A percentile compares a stretch with the other conserved stretches of the same genome.
These are phyloP conservation scores for Rhizoclosmatium sp. DNA, from an alignment of 192 early-diverging fungal species.

Conservation along the genomic window DNA sequence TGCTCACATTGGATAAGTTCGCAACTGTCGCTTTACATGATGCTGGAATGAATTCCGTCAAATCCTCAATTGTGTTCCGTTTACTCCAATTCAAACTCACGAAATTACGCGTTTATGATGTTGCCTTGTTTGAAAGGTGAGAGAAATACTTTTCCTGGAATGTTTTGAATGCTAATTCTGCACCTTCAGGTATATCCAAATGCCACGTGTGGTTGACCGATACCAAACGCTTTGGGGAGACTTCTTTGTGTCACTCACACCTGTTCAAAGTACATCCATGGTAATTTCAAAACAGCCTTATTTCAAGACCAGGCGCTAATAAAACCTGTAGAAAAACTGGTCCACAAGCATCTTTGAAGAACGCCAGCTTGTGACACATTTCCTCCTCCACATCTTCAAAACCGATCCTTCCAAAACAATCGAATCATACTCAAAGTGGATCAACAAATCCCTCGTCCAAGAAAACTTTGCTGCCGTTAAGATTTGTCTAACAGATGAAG, in stretches of 20 bases:
- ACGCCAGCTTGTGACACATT: neutral
- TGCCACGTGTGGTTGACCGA: neutral
- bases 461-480: conserved; percentile 8
- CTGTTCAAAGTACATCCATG: neutral
- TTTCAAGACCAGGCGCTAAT: neutral
- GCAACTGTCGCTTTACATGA: too few relatives aligned
- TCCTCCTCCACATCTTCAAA: conserved; percentile 17
- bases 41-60: neutral
- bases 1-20: neutral
- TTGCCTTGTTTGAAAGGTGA: conserved; percentile 20
- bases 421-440: neutral
- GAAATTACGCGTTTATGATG: neutral
- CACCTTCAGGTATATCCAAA: conserved; percentile 2
- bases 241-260: neutral
- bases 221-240: neutral
- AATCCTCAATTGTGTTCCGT: neutral
- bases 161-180: neutral
- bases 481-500: conserved; percentile 7
- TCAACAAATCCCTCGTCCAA: neutral
- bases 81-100: neutral
- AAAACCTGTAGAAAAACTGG: neutral
- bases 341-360: neutral
- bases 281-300: neutral
- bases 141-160: neutral
- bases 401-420: conserved; percentile 4